These are phyloP conservation scores for Otatea glauca DNA, from an alignment of 176 grass and related monocot genomes.

Conservation along the genomic window DNA sequence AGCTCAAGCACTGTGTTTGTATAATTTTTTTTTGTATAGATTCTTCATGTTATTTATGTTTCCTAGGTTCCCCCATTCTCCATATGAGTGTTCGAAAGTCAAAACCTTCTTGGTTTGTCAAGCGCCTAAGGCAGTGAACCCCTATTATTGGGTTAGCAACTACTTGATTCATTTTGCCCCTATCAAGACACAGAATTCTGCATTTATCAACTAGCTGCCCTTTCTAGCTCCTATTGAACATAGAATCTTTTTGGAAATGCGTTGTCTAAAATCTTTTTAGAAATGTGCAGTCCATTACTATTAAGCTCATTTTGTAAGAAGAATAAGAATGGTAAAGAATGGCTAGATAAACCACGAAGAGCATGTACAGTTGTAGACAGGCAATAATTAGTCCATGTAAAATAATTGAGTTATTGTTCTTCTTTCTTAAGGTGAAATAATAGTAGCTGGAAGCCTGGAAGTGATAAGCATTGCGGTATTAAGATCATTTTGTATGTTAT, in stretches of 20 bases:
- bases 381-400: background rate
- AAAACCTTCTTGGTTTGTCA: background rate
- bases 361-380: background rate
- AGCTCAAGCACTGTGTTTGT: background rate
- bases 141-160: background rate
- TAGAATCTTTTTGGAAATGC: background rate
- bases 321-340: background rate
- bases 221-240: background rate
- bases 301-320: conserved; percentile 9
- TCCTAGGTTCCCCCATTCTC: background rate
- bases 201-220: background rate
- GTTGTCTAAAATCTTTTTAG: background rate
- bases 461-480: background rate
- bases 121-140: background rate
- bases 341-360: background rate
- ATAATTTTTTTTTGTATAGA: background rate
- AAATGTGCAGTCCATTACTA: background rate
- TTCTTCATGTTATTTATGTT: background rate
- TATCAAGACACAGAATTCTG: background rate
- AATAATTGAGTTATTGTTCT: background rate
- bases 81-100: background rate
- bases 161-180: background rate
- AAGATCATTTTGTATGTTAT: background rate
- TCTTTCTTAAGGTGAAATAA: background rate
- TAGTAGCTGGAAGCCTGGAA: conserved; percentile 3